Evolutionary conservation across 1,284 basidiomycete species (phyloP).

Genomic region (Cryptococcus sp.): DNA sequence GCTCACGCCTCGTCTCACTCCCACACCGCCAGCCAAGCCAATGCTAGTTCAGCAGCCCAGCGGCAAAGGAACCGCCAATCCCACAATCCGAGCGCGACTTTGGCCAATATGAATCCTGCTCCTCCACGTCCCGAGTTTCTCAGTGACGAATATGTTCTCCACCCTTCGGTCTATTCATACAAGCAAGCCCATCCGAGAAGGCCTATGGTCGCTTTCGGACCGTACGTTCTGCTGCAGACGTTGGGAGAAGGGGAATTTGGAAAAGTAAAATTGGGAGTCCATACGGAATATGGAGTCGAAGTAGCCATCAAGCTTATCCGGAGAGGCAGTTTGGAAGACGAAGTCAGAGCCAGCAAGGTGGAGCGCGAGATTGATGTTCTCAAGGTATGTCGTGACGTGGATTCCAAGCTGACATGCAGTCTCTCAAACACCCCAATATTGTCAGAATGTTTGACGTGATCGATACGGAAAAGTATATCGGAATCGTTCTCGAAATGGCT

Average conservation of each 20-base stretch:
- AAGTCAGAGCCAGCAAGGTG: constrained; percentile 87
- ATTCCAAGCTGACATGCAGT: constrained; percentile 52
- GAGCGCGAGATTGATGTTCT: constrained; percentile 97
- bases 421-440: constrained; percentile 95
- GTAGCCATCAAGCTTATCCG: constrained; percentile 99
- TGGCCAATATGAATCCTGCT: constrained; percentile 14
- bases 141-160: constrained; percentile 50
- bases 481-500: constrained; percentile 98
- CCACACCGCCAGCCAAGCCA: constrained; percentile 13
- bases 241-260: constrained; percentile 98
- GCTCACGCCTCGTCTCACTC: constrained; percentile 25
- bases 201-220: constrained; percentile 86
- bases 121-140: constrained; percentile 41
- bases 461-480: constrained; percentile 99
- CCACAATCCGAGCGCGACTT: constrained; percentile 38
- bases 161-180: constrained; percentile 82
- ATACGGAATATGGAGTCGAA: constrained; percentile 92
- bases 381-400: constrained; percentile 58
- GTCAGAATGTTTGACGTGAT: constrained; percentile 98
- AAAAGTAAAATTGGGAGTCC: constrained; percentile 97
- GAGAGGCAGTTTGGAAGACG: constrained; percentile 82
- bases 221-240: constrained; percentile 90
- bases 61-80: constrained; percentile 36
- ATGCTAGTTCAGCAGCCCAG: constrained; percentile 4
- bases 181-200: constrained; percentile 75